Evolutionary conservation across 768 basidiomycete genomes (phyloP), one percentile per base, ranked within the genome.

Genomic region (Mycena indigotica): DNA sequence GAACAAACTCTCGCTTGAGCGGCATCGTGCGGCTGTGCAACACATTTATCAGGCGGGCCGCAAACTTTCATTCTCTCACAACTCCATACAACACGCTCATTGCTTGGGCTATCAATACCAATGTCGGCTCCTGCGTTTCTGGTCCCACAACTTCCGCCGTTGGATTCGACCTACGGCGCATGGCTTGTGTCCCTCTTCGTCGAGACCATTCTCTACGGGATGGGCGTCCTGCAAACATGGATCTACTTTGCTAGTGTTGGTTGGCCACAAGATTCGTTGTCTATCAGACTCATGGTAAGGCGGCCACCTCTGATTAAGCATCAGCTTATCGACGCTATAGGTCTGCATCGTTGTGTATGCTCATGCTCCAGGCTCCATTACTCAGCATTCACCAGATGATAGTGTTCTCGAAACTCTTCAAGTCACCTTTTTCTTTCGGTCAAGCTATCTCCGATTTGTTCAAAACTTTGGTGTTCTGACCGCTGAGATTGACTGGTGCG

Each of bases 81-180:
- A 10, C n/a, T 38, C 35, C 35, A 10, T 38, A 10, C 35, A 10
- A 38, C n/a, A 10, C n/a, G 12, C 35, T 38, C 35, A 10, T n/a
- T 38, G 35, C 12, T 10, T n/a, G 12, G 12, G n/a, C 35, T n/a
- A 15, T 45, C 19, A 45, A 45, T 23, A 23, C 41, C 41, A 15
- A 21, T 6, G 19, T 45, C 41, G 16, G 16, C 41, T 8, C 24
- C 41, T 10, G n/a, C n/a, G n/a, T n/a, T n/a, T n/a, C 41, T 21
- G 15, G 12, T 23, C 16, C 41, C 8, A 8, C n/a, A n/a, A n/a
- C n/a, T 45, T 8, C 41, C 41, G 8, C 32, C 50, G 12, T 51
- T 60, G 35, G 59, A 52, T 17, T 52, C 59, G 3, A 60, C 59
- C 2, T 60, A 60, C 55, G 59, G 59, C 19, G 59, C 50, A 16